Base-by-base conservation (phyloP, 2,329 filamentous ascomycete species). In the Parascedosporium putredinis region DNA sequence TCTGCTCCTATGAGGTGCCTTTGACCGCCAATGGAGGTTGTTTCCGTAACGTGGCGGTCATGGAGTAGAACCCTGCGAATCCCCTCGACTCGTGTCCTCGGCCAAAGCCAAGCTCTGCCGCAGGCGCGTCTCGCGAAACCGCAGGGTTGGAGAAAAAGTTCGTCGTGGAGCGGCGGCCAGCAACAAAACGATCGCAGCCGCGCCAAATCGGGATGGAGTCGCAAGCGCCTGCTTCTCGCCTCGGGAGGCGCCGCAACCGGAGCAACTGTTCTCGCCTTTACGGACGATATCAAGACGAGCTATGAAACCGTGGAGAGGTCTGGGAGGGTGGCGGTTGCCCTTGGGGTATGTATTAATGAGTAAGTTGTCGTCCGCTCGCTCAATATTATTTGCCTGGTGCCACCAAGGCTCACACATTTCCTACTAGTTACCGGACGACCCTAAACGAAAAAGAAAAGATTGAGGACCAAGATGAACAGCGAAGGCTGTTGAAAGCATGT, bases 301-400 rank as follows among this genome's bases (percentile, higher is more conserved):
- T 91, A 87, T 62, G 79, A 83, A 48, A 86, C 87, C 9, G 78
- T 78, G 2, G 83, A 88, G 67, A 78, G 91, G 56, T 85, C 86
- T 29, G 85, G 86, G 7, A 78, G 91, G 54, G 91, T 97, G 20
- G 81, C 83, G 9, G 73, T 77, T 23, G 80, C 86, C 24, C 66
- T 97, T 58, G 79, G 79, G 12, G 72, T 95, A 51, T 90, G 86
- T 68, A 93, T 97, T 56, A 90, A 91, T 61, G 91, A 95, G 88
- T 95, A 72, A 38, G 65, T 50, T n/a, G n/a, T n/a, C n/a, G n/a
- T n/a, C n/a, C n/a, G n/a, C n/a, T n/a, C n/a, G n/a, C n/a, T n/a
- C n/a, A n/a, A n/a, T n/a, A n/a, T n/a, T n/a, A n/a, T n/a, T n/a
- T n/a, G n/a, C n/a, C n/a, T n/a, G n/a, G n/a, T n/a, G n/a, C n/a